A percentile compares a stretch with the other conserved stretches of the same genome.
Conservation (phyloP, 2,329 filamentous ascomycete genomes). For the Sporothrix brasiliensis region DNA sequence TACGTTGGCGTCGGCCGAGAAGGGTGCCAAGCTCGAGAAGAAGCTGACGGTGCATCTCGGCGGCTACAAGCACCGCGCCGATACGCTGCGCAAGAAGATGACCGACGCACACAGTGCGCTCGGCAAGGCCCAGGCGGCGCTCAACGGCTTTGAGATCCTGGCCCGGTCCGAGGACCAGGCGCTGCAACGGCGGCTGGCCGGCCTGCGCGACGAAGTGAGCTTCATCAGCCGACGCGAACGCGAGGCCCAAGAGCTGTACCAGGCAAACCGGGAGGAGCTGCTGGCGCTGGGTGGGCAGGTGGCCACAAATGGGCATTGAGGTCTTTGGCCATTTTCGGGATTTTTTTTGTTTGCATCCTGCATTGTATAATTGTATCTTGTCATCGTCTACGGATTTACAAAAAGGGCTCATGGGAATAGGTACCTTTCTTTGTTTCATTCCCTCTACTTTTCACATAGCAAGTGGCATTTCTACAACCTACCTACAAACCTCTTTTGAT, state of each 20-base stretch:
- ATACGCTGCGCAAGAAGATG: constrained; percentile 79
- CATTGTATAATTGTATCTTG: constrained; percentile 9
- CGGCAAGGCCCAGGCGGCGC: constrained; percentile 69
- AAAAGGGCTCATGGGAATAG: not conserved
- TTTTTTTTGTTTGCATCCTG: not conserved
- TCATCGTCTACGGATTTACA: constrained; percentile 9
- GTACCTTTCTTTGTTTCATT: not conserved
- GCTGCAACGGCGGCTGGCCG: constrained; percentile 70
- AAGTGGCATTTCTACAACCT: not conserved
- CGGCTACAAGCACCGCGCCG: constrained; percentile 85
- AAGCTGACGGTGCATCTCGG: constrained; percentile 85
- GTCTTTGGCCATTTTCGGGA: not conserved
- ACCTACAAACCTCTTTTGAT: not conserved
- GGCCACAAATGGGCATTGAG: constrained; percentile 7
- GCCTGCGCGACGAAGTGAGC: constrained; percentile 78
- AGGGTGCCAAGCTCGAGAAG: constrained; percentile 88
- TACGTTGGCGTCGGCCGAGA: constrained; percentile 73
- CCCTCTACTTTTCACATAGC: too few relatives aligned
- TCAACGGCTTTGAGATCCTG: constrained; percentile 74
- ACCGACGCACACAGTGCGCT: constrained; percentile 72
- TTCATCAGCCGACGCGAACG: constrained; percentile 80
- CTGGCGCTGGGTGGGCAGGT: constrained; percentile 53
- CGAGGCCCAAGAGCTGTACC: constrained; percentile 87
- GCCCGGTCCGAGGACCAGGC: constrained; percentile 79
- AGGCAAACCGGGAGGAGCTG: constrained; percentile 75